Percentiles rank a stretch among this genome's conserved stretches.
Evolutionary conservation across 2,329 filamentous ascomycete species (phyloP).

Genomic region (Curvularia lunata): DNA sequence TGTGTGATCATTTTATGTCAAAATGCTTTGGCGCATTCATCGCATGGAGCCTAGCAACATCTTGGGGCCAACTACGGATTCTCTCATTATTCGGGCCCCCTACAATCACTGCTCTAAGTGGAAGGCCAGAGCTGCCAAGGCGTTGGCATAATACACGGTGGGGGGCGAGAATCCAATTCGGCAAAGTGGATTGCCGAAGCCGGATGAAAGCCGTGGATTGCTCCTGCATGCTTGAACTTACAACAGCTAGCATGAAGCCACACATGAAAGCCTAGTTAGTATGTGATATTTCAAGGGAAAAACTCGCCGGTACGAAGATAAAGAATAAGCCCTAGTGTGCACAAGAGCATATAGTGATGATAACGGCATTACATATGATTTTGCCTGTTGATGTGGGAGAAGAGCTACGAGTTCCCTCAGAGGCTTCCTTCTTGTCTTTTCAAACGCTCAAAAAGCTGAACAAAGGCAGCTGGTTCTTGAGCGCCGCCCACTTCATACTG

Average conservation of each 20-base stretch:
- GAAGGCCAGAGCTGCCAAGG: no score
- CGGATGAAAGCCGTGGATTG: neutral
- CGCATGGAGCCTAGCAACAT: neutral
- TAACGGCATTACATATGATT: neutral
- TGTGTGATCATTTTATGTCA: neutral
- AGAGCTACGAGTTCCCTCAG: neutral
- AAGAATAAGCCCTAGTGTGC: neutral
- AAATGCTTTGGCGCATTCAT: neutral
- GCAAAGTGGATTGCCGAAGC: neutral
- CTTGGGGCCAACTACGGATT: neutral
- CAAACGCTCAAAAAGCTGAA: slow-evolving; percentile 69
- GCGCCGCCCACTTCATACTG: slow-evolving; percentile 72
- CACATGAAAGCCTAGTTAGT: neutral
- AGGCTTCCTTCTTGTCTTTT: slow-evolving; percentile 52
- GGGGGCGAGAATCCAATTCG: neutral
- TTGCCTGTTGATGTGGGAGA: neutral
- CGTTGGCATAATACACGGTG: neutral
- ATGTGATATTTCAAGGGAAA: neutral
- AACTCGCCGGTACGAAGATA: neutral
- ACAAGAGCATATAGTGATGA: no score
- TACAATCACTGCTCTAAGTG: neutral
- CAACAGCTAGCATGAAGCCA: neutral
- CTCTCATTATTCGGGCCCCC: neutral
- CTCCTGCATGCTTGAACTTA: neutral
- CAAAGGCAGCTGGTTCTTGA: slow-evolving; percentile 71